phyloP scores from a whole-genome alignment of 1,284 basidiomycete species.

The Ceratobasidium sp. region DNA sequence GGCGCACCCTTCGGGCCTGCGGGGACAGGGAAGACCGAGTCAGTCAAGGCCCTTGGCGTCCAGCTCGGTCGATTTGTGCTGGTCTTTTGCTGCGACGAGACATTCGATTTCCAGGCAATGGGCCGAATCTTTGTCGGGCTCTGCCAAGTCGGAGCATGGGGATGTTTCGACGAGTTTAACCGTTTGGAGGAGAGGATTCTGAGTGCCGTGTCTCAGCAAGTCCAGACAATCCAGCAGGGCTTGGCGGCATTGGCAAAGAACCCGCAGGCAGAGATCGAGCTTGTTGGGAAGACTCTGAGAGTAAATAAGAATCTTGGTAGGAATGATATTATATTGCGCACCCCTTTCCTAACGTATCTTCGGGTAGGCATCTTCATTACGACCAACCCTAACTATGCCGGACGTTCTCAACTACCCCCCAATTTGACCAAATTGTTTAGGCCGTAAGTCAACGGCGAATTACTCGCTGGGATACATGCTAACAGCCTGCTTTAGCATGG shows the following conservation, averaged over 20 bases:
- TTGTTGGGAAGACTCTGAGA: slow-evolving; percentile 95
- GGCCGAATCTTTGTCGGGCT: slow-evolving; percentile 98
- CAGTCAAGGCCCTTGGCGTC: slow-evolving; percentile 98
- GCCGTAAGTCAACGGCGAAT: slow-evolving; percentile 67
- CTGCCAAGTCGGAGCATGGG: slow-evolving; percentile 99
- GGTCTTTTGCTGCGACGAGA: slow-evolving; percentile 99
- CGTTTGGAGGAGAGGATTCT: slow-evolving; percentile 98
- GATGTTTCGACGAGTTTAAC: slow-evolving; percentile 99
- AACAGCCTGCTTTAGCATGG: slow-evolving; percentile 75
- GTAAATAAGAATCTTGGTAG: slow-evolving; percentile 93
- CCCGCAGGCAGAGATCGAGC: slow-evolving; percentile 89
- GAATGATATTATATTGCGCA: slow-evolving; percentile 46
- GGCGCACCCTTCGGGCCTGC: slow-evolving; percentile 99
- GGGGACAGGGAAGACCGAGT: slow-evolving; percentile 99
- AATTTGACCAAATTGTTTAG: slow-evolving; percentile 97
- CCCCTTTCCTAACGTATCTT: slow-evolving; percentile 31
- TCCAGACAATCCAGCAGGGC: slow-evolving; percentile 98
- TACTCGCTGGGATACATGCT: slow-evolving; percentile 15
- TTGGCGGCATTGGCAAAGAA: slow-evolving; percentile 83
- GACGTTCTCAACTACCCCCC: slow-evolving; percentile 95
- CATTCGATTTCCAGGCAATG: slow-evolving; percentile 99
- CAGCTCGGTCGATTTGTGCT: slow-evolving; percentile 98
- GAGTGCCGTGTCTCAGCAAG: slow-evolving; percentile 98
- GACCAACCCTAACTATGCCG: slow-evolving; percentile 98
- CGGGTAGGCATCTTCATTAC: slow-evolving; percentile 90